These are phyloP conservation scores for Tricholoma sp. DNA, from an alignment of 768 basidiomycete genomes.

Conservation along the genomic window DNA sequence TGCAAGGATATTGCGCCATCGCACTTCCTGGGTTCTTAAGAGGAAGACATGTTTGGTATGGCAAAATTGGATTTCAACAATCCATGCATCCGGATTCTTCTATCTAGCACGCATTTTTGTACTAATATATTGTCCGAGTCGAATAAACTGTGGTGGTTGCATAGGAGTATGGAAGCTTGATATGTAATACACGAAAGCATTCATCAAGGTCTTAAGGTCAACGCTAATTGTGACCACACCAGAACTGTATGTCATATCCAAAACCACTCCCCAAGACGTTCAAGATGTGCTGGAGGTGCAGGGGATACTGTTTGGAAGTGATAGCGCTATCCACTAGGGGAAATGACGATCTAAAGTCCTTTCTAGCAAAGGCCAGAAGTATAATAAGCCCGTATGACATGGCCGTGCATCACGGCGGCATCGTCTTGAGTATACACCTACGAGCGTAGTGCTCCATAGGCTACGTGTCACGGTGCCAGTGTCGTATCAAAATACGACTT, in stretches of 20 bases:
- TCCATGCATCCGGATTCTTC: slow-evolving; percentile 40
- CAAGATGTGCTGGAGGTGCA: background rate
- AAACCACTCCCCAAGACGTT: background rate
- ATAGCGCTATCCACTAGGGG: background rate
- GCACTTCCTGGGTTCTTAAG: slow-evolving; percentile 34
- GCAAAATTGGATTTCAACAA: slow-evolving; percentile 78
- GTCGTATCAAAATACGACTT: too few relatives aligned
- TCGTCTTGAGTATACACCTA: background rate
- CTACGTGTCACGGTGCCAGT: too few relatives aligned
- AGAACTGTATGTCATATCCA: background rate
- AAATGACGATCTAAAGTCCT: background rate
- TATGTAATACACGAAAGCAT: background rate
- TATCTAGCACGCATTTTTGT: slow-evolving; percentile 4
- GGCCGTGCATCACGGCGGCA: too few relatives aligned
- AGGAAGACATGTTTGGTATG: slow-evolving; percentile 34
- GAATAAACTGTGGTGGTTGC: background rate
- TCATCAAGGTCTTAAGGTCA: background rate
- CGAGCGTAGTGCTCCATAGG: slow-evolving; percentile 6
- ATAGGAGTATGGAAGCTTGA: background rate
- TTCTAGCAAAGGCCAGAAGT: background rate
- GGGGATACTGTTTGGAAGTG: background rate
- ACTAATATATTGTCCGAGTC: background rate
- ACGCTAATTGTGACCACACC: background rate
- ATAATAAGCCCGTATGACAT: background rate
- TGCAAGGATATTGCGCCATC: slow-evolving; percentile 29